Conservation (phyloP, 2,329 filamentous ascomycete genomes). For the Scedosporium dehoogii region DNA sequence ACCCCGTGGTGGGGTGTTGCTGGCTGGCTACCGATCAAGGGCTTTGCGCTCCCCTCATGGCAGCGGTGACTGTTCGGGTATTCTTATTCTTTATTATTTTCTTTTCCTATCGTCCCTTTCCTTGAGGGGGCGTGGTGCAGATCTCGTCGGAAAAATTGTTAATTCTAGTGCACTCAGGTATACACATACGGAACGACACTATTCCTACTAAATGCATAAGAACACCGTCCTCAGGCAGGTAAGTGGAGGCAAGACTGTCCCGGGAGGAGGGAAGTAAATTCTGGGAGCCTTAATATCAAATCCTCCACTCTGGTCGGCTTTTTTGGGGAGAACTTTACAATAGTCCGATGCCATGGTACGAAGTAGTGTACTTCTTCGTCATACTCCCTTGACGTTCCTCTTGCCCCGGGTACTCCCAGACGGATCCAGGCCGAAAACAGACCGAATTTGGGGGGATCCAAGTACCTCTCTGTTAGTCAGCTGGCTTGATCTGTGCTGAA, state of each 20-base stretch:
- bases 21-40: too few relatives aligned
- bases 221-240: neutral
- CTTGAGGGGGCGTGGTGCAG: neutral
- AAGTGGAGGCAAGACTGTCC: neutral
- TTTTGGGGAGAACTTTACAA: too few relatives aligned
- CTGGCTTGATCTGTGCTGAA: neutral
- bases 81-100: neutral
- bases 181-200: neutral
- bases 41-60: neutral
- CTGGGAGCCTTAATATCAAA: neutral
- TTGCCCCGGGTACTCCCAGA: neutral
- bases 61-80: neutral
- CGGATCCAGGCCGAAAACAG: neutral
- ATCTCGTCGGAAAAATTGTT: neutral
- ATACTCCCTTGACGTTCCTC: too few relatives aligned
- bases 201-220: neutral
- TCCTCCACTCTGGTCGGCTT: neutral
- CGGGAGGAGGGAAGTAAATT: neutral
- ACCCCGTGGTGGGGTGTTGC: too few relatives aligned
- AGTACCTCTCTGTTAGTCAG: neutral
- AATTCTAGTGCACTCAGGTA: too few relatives aligned
- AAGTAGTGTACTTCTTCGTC: too few relatives aligned
- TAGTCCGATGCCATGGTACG: too few relatives aligned
- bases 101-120: neutral
- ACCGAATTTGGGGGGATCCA: neutral